These are phyloP conservation scores for Cutaneotrichosporon daszewskae DNA, from an alignment of 1,284 basidiomycete species.

Conservation along the genomic window DNA sequence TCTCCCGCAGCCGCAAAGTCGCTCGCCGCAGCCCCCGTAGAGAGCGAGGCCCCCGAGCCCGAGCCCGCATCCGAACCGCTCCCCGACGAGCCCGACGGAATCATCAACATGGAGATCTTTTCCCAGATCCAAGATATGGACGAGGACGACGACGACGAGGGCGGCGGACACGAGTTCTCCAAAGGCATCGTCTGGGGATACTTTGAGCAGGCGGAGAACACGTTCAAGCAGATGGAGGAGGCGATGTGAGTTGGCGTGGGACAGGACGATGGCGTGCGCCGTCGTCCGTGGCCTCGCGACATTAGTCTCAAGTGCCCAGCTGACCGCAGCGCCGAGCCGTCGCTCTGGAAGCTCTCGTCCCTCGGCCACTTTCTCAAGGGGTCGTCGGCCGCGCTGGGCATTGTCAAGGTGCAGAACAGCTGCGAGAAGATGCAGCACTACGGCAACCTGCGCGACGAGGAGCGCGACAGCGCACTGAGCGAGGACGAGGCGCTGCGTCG, in stretches of 20 bases:
- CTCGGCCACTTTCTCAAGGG: slow-evolving; percentile 93
- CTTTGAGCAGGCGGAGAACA: slow-evolving; percentile 67
- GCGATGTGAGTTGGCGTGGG: slow-evolving; percentile 59
- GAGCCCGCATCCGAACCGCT: slow-evolving; percentile 14
- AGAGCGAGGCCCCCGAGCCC: too few species aligned
- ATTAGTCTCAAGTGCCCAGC: not conserved
- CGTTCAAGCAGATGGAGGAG: slow-evolving; percentile 71
- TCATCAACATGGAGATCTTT: slow-evolving; percentile 75
- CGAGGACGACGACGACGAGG: slow-evolving; percentile 60
- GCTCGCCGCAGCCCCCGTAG: too few species aligned
- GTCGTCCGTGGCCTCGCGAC: not conserved
- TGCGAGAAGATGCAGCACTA: slow-evolving; percentile 88
- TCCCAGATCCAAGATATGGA: slow-evolving; percentile 83
- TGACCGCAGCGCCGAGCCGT: slow-evolving; percentile 14
- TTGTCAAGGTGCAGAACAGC: slow-evolving; percentile 68
- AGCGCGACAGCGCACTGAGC: slow-evolving; percentile 50
- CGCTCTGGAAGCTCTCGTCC: slow-evolving; percentile 55
- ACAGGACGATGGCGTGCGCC: not conserved
- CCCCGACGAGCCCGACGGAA: slow-evolving; percentile 24
- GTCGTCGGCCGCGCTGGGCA: slow-evolving; percentile 83
- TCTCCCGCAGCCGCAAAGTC: too few species aligned
- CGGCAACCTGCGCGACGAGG: slow-evolving; percentile 54
- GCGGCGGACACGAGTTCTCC: slow-evolving; percentile 61
- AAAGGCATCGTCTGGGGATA: slow-evolving; percentile 70
- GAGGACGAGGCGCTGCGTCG: slow-evolving; percentile 58